phyloP scores from a whole-genome alignment of 768 basidiomycete genomes.

The Podaxis sp. region DNA sequence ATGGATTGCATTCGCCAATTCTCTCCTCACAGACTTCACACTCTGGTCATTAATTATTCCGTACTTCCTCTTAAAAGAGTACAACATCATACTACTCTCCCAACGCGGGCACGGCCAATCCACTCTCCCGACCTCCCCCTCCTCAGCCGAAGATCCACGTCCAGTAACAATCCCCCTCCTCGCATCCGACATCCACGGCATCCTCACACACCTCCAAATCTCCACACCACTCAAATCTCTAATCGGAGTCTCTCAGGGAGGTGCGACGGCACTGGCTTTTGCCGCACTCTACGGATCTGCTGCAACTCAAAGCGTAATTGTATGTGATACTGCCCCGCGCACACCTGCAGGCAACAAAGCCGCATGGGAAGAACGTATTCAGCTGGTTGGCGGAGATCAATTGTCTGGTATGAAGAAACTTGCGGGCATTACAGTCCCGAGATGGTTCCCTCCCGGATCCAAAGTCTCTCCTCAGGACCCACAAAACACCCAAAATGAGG shows the following conservation, averaged over 20 bases:
- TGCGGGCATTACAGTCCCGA: conserved; percentile 39
- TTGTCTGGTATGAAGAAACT: conserved; percentile 41
- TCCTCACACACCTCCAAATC: conserved; percentile 26
- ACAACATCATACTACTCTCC: conserved; percentile 50
- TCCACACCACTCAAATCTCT: conserved; percentile 39
- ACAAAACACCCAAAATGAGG: background rate
- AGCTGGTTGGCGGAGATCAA: conserved; percentile 31
- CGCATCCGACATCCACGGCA: conserved; percentile 42
- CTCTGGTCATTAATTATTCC: conserved; percentile 51
- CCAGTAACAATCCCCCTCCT: conserved; percentile 42
- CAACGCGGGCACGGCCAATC: conserved; percentile 54
- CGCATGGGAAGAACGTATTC: conserved; percentile 49
- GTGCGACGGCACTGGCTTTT: conserved; percentile 49
- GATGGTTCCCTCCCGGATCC: conserved; percentile 50
- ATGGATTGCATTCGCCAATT: conserved; percentile 53
- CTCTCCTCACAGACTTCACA: conserved; percentile 44
- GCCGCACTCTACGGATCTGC: conserved; percentile 31
- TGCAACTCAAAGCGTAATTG: conserved; percentile 40
- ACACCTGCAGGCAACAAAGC: conserved; percentile 46
- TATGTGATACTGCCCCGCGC: conserved; percentile 45
- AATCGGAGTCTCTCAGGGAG: conserved; percentile 56
- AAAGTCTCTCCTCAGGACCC: background rate
- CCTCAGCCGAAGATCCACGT: conserved; percentile 2
- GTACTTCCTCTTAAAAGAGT: conserved; percentile 32
- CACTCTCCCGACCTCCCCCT: conserved; percentile 26